Conservation (phyloP, 2,329 filamentous ascomycete genomes). For the Cladosporium sp. region DNA sequence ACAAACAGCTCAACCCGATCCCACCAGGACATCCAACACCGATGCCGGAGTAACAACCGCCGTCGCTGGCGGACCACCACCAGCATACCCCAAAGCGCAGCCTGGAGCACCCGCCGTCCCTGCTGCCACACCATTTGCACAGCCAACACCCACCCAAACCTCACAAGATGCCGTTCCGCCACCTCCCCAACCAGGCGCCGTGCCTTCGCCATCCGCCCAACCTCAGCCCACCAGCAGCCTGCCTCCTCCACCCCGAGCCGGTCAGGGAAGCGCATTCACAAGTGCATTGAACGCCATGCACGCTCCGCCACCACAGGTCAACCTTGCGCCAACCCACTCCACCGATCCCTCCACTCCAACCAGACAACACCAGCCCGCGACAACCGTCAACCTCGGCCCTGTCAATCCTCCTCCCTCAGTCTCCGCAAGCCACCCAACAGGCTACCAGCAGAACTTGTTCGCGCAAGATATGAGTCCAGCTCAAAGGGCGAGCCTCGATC, state of each 20-base stretch:
- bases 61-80: constrained; percentile 17
- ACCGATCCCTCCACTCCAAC: constrained; percentile 25
- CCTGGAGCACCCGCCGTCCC: constrained; percentile 26
- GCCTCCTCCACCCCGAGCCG: constrained; percentile 4
- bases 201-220: constrained; percentile 25
- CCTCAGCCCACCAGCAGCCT: constrained; percentile 30
- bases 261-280: constrained; percentile 4
- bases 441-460: constrained; percentile 46
- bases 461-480: constrained; percentile 37
- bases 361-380: constrained; percentile 24
- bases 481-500: constrained; percentile 31
- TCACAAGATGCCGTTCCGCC: constrained; percentile 32
- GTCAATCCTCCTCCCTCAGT: constrained; percentile 24
- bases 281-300: constrained; percentile 23
- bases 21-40: constrained; percentile 29
- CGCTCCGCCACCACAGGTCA: constrained; percentile 32
- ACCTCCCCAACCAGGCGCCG: constrained; percentile 41
- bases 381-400: constrained; percentile 36
- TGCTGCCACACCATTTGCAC: constrained; percentile 28
- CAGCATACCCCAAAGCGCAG: constrained; percentile 27
- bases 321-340: constrained; percentile 35
- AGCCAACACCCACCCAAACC: constrained; percentile 21
- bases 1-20: constrained; percentile 29
- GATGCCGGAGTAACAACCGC: constrained; percentile 20
- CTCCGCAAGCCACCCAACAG: constrained; percentile 41